Conservation (phyloP, 2,329 filamentous ascomycete genomes). For the Ophiostoma angusticollis region DNA sequence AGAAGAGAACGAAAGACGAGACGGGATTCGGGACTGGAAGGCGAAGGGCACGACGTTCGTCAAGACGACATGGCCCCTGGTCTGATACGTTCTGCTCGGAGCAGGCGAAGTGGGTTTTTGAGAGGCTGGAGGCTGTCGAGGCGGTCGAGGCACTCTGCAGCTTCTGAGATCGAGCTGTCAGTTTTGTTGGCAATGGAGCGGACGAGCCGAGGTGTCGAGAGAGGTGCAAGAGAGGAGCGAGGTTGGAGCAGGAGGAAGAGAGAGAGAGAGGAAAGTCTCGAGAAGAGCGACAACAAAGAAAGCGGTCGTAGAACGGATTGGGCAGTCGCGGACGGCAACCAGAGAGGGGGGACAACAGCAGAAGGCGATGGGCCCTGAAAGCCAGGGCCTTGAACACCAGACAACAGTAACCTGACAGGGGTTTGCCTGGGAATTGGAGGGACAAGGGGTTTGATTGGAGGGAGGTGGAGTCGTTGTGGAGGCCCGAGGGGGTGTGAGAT, state of each 20-base stretch:
- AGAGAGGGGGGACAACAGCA: conserved; percentile 1
- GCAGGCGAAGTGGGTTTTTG: no score
- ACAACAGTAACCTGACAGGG: conserved; percentile 9
- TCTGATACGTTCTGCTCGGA: no score
- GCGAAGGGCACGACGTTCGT: background rate
- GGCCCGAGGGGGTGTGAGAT: background rate
- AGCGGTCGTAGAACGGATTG: background rate
- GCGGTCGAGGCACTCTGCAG: no score
- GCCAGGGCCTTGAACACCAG: no score
- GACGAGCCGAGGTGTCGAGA: no score
- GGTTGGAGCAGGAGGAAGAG: background rate
- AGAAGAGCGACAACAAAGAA: conserved; percentile 4
- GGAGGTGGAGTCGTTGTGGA: conserved; percentile 8
- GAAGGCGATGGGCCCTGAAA: background rate
- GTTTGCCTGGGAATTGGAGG: conserved; percentile 13
- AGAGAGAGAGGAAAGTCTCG: conserved; percentile 5
- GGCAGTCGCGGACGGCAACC: background rate
- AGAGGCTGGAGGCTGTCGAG: no score
- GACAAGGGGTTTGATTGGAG: conserved; percentile 11
- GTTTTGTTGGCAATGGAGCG: no score
- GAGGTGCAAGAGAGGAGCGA: no score
- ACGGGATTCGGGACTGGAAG: background rate
- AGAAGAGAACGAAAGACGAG: background rate
- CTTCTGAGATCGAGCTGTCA: no score
- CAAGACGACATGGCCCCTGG: no score